Evolutionary conservation across 805 yeast species (phyloP).

Genomic region (Pichia kluyveri): DNA sequence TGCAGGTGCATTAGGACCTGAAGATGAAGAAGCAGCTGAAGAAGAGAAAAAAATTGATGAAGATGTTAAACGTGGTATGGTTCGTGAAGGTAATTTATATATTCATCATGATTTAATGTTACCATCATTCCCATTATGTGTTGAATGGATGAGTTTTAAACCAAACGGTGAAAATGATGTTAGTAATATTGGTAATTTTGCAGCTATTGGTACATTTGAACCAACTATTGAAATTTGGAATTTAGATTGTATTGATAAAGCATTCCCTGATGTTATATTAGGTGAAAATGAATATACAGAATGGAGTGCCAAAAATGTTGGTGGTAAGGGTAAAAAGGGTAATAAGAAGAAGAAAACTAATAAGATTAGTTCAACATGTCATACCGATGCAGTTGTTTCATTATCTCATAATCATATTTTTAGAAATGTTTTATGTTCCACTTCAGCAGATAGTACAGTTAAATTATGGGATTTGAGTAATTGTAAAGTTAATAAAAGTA

Average conservation of each 20-base stretch:
- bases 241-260: conserved; percentile 83
- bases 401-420: conserved; percentile 73
- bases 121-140: conserved; percentile 94
- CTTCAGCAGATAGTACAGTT: conserved; percentile 91
- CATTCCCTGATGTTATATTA: conserved; percentile 87
- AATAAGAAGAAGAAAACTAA: conserved; percentile 34
- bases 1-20: conserved; percentile 53
- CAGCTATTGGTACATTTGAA: conserved; percentile 94
- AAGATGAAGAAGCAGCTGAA: conserved; percentile 53
- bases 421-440: conserved; percentile 81
- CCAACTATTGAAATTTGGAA: conserved; percentile 98
- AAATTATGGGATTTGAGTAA: conserved; percentile 88
- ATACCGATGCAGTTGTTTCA: conserved; percentile 89
- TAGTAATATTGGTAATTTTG: conserved; percentile 70
- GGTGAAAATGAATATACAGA: conserved; percentile 55
- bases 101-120: conserved; percentile 96
- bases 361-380: conserved; percentile 53
- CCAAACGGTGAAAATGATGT: conserved; percentile 42
- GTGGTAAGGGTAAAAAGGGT: conserved; percentile 41
- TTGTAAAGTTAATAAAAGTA: conserved; percentile 70
- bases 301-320: conserved; percentile 13
- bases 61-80: conserved; percentile 66
- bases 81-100: conserved; percentile 68
- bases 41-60: conserved; percentile 58
- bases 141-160: conserved; percentile 83